Evolutionary conservation across 1,284 basidiomycete genomes (phyloP).

Genomic region (Moesziomyces sp.): DNA sequence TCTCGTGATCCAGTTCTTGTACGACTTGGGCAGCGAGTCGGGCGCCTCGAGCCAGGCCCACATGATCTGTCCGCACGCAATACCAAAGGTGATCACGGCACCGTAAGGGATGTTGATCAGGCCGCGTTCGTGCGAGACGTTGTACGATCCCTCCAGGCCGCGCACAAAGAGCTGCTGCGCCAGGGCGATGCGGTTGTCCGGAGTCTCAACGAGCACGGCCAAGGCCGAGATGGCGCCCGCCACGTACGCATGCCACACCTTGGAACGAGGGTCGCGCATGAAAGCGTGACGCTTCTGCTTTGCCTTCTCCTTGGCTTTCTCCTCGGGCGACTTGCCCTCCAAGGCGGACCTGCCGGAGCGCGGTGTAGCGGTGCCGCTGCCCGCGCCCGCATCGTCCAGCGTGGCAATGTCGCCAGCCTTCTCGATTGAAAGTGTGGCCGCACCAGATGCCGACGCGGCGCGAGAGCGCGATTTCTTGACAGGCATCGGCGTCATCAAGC

Average conservation of each 20-base stretch:
- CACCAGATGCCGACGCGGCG: conserved; percentile 12
- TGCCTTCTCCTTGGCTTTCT: conserved; percentile 45
- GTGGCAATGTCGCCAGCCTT: conserved; percentile 10
- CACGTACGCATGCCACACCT: conserved; percentile 85
- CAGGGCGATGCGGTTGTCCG: conserved; percentile 76
- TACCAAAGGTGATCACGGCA: conserved; percentile 81
- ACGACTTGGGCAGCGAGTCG: conserved; percentile 51
- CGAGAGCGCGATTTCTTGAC: conserved; percentile 22
- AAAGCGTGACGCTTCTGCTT: conserved; percentile 60
- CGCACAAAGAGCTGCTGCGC: conserved; percentile 89
- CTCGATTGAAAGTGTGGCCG: conserved; percentile 10
- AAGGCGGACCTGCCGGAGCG: conserved; percentile 47
- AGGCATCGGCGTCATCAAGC: conserved; percentile 58
- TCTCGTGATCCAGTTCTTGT: conserved; percentile 63
- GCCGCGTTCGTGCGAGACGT: conserved; percentile 75
- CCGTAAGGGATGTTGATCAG: conserved; percentile 81
- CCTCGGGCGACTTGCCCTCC: conserved; percentile 50
- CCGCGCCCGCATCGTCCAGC: conserved; percentile 16
- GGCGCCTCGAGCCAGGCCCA: conserved; percentile 78
- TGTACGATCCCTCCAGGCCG: conserved; percentile 85
- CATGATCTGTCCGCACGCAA: conserved; percentile 83
- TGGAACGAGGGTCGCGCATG: conserved; percentile 61
- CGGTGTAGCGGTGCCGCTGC: conserved; percentile 51
- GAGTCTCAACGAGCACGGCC: conserved; percentile 85
- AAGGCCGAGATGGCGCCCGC: conserved; percentile 84